Evolutionary conservation across 1,139 yeast species (phyloP).

Genomic region (Geotrichum aggregatum): DNA sequence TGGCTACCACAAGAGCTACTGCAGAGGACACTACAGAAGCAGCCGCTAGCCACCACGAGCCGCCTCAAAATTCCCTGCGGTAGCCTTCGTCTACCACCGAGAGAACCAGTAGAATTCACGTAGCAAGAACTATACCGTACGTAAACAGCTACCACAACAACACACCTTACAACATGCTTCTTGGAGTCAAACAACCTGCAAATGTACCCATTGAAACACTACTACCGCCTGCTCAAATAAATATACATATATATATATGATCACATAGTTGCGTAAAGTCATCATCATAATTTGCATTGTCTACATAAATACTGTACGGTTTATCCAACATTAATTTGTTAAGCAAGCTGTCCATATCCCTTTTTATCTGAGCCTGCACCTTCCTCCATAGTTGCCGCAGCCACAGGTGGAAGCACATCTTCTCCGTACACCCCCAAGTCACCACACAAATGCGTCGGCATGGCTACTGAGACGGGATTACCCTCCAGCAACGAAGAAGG

Average conservation of each 20-base stretch:
- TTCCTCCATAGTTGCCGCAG: background rate
- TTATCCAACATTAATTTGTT: no score
- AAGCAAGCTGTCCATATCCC: no score
- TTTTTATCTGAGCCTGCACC: background rate
- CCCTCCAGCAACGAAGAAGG: conserved; percentile 7
- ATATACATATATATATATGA: background rate
- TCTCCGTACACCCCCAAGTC: conserved; percentile 1
- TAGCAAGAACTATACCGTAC: no score
- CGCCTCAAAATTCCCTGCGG: no score
- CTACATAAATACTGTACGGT: no score
- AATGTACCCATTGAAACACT: no score
- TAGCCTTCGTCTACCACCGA: no score
- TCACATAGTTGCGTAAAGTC: background rate
- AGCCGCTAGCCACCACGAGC: background rate
- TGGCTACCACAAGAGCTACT: background rate
- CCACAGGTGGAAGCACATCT: background rate
- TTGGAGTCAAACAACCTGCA: no score
- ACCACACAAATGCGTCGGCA: conserved; percentile 21
- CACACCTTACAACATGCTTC: no score
- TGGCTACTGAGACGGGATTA: conserved; percentile 10
- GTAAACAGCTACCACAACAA: no score
- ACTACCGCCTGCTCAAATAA: background rate
- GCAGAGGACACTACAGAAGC: background rate
- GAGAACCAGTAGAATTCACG: no score
- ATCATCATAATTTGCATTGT: background rate